These are phyloP conservation scores for Saksenaea oblongispora DNA, from an alignment of 371 early-diverging fungal species.

Conservation along the genomic window DNA sequence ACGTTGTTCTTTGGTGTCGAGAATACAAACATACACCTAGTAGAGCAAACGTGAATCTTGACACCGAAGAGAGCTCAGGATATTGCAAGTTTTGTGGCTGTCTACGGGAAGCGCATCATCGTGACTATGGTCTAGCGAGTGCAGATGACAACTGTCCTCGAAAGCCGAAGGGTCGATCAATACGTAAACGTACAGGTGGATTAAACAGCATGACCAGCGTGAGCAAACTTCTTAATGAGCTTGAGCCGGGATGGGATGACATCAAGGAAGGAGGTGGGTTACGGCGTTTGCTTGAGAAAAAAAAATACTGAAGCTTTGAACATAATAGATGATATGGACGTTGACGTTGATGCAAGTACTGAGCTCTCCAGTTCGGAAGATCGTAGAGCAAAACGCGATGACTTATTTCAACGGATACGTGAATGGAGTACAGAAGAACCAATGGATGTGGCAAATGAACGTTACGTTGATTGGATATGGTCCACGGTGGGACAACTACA, in stretches of 20 bases:
- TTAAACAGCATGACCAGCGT: conserved; percentile 34
- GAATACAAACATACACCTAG: conserved; percentile 34
- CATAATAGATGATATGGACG: conserved; percentile 38
- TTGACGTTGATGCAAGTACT: conserved; percentile 29
- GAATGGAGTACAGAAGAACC: conserved; percentile 4
- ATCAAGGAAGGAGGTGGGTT: conserved; percentile 28
- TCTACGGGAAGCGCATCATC: conserved; percentile 12
- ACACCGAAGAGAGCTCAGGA: conserved; percentile 12
- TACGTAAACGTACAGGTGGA: conserved; percentile 26
- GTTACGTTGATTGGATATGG: conserved; percentile 51
- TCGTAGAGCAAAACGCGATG: not conserved
- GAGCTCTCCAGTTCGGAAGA: not conserved
- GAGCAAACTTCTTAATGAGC: conserved; percentile 14
- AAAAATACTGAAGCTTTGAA: not conserved
- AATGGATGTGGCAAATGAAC: conserved; percentile 30
- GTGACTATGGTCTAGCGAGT: conserved; percentile 20
- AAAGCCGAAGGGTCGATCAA: conserved; percentile 37
- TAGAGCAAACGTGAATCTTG: conserved; percentile 15
- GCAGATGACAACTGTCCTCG: conserved; percentile 32
- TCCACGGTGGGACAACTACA: conserved; percentile 39
- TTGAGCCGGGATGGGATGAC: conserved; percentile 43
- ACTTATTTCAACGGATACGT: conserved; percentile 11
- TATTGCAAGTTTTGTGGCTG: conserved; percentile 48
- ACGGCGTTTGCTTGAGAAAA: not conserved
- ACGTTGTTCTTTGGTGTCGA: conserved; percentile 43